Percentiles rank a stretch among this genome's conserved stretches.
phyloP scores from a whole-genome alignment of 2,329 filamentous ascomycete genomes.

The Pyrenophora teres region DNA sequence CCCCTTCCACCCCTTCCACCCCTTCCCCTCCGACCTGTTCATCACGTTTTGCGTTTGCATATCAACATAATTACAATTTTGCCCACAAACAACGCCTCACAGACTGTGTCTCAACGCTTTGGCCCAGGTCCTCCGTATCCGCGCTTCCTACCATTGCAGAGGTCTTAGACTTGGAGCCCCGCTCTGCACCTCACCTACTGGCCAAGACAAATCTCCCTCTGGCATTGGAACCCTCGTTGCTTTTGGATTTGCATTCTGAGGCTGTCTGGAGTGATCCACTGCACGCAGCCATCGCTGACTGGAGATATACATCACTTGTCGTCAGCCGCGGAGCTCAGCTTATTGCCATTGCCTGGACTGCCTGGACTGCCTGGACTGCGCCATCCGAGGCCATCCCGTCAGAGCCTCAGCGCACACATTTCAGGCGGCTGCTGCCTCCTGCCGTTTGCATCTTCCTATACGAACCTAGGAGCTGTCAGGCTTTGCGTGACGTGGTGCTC shows the following conservation, averaged over 20 bases:
- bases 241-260: slow-evolving; percentile 30
- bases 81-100: slow-evolving; percentile 31
- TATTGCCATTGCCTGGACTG: too few species aligned
- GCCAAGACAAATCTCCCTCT: slow-evolving; percentile 27
- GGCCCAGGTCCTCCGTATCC: slow-evolving; percentile 40
- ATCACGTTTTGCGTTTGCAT: slow-evolving; percentile 30
- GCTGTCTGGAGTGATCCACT: slow-evolving; percentile 26
- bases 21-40: slow-evolving; percentile 12
- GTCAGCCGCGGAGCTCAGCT: slow-evolving; percentile 39
- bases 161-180: slow-evolving; percentile 38
- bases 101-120: slow-evolving; percentile 45
- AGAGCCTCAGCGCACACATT: slow-evolving; percentile 37
- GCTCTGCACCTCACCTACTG: slow-evolving; percentile 29
- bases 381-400: slow-evolving; percentile 33
- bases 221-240: slow-evolving; percentile 25
- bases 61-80: slow-evolving; percentile 21
- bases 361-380: slow-evolving; percentile 31
- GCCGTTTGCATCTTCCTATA: slow-evolving; percentile 25
- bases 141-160: slow-evolving; percentile 37
- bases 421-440: slow-evolving; percentile 27
- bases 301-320: slow-evolving; percentile 22
- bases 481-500: slow-evolving; percentile 42
- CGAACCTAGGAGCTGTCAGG: slow-evolving; percentile 31
- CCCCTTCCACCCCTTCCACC: slow-evolving; percentile 15
- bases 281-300: slow-evolving; percentile 25